Evolutionary conservation across 2,329 filamentous ascomycete species (phyloP), one percentile per base, ranked within the genome.

Genomic region (Trichophyton schoenleinii): DNA sequence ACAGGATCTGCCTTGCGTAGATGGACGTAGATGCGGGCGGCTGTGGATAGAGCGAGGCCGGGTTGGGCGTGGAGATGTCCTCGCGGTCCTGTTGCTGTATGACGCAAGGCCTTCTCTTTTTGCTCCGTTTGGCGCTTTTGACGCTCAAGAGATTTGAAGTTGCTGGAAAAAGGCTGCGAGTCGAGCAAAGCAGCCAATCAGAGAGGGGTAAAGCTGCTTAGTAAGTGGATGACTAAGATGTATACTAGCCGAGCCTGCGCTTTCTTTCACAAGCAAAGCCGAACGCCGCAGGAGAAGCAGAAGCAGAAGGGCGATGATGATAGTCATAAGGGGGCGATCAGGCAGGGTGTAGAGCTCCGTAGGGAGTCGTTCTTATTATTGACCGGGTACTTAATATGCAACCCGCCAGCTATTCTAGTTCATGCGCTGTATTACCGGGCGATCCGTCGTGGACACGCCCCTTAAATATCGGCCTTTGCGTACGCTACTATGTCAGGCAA

Each of bases 401-500:
- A 15, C 41, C 41, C 41, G 41, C 5, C 41, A 44, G 18, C 41
- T 44, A 44, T 44, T 44, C 41, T 44, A 44, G 5, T 44, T 44
- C 41, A 44, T 44, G 15, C 15, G n/a, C 41, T 15, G 41, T 13
- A 44, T 44, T 38, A 38, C 34, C 34, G 34, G 41, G 15, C 15
- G n/a, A n/a, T 44, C 41, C 41, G 15, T 15, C 7, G 41, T 44
- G n/a, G 11, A 44, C 6, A 20, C 6, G 13, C 28, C 28, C 25
- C 22, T 25, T 28, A 20, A 55, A 34, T 28, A 22, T 58, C 55
- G 36, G 22, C 55, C 8, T 20, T 25, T n/a, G 70, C 66, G 61
- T 71, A 76, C 62, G 75, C 75, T 60, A 83, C 69, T 61, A 84
- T 78, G 65, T 81, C 80, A 2, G 82, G 82, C 59, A 85, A 69